A percentile compares a stretch with the other conserved stretches of the same genome.
Evolutionary conservation across 768 basidiomycete species (phyloP).

Genomic region (Cystofilobasidium capitatum): DNA sequence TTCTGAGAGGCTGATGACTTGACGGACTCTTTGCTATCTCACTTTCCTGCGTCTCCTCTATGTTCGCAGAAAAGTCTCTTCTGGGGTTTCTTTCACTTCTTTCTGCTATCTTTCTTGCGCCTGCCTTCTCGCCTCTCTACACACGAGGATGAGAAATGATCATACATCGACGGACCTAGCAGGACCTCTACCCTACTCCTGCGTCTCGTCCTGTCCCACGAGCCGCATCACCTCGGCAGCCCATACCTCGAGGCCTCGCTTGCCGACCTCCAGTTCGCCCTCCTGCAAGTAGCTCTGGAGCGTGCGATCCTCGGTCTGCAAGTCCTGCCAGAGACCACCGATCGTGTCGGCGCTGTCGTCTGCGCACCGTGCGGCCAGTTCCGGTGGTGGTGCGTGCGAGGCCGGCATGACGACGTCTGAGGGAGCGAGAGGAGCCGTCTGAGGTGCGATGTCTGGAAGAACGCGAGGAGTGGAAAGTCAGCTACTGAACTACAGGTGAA

Average conservation of each 20-base stretch:
- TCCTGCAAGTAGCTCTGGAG: constrained; percentile 32
- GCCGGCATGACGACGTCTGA: constrained; percentile 29
- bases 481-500: constrained; percentile 23
- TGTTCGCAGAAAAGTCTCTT: background rate
- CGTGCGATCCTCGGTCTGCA: constrained; percentile 35
- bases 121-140: too few relatives aligned
- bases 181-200: background rate
- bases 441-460: constrained; percentile 11
- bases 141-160: too few relatives aligned
- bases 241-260: constrained; percentile 33
- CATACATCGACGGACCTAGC: background rate
- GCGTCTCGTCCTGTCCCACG: constrained; percentile 21
- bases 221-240: constrained; percentile 37
- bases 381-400: constrained; percentile 30
- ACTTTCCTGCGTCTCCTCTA: background rate
- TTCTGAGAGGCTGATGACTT: background rate
- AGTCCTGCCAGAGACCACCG: constrained; percentile 35
- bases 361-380: constrained; percentile 37
- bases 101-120: too few relatives aligned
- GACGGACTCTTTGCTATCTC: background rate
- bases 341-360: constrained; percentile 30
- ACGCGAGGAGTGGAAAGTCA: background rate
- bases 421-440: constrained; percentile 7
- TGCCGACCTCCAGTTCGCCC: constrained; percentile 11
- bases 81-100: too few relatives aligned